Percentiles rank a stretch among this genome's conserved stretches.
These are phyloP conservation scores for Lactifluus volemus DNA, from an alignment of 768 basidiomycete genomes.

Conservation along the genomic window DNA sequence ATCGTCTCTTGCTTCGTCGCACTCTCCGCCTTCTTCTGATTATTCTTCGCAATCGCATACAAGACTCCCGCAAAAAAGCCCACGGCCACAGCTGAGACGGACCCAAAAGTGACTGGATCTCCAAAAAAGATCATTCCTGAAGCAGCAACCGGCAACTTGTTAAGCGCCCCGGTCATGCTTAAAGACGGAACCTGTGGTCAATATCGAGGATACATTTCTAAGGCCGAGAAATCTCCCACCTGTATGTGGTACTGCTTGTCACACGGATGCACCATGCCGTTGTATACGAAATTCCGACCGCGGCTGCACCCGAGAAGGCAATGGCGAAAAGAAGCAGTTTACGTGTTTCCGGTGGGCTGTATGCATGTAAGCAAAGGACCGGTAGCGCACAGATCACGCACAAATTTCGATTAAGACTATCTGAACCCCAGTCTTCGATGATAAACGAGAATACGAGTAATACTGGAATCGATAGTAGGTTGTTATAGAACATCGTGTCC, in stretches of 20 bases:
- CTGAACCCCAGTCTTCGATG: slow-evolving; percentile 82
- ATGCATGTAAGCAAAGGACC: neutral
- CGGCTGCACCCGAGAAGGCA: slow-evolving; percentile 93
- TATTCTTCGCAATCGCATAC: slow-evolving; percentile 92
- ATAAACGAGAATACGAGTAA: slow-evolving; percentile 73
- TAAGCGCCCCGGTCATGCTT: slow-evolving; percentile 95
- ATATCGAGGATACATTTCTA: neutral
- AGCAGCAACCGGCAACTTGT: slow-evolving; percentile 96
- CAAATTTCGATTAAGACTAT: slow-evolving; percentile 80
- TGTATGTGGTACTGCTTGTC: slow-evolving; percentile 98
- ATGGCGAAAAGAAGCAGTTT: slow-evolving; percentile 77
- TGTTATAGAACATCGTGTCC: slow-evolving; percentile 99
- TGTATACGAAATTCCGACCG: slow-evolving; percentile 95
- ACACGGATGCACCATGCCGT: slow-evolving; percentile 98
- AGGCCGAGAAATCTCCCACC: slow-evolving; percentile 35
- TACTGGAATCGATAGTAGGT: slow-evolving; percentile 89
- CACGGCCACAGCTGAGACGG: slow-evolving; percentile 75
- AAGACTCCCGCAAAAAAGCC: slow-evolving; percentile 90
- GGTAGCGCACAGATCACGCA: slow-evolving; percentile 34
- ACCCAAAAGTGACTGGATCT: slow-evolving; percentile 79
- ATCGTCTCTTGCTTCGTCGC: slow-evolving; percentile 42
- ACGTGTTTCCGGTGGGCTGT: slow-evolving; percentile 76
- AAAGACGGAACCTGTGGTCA: neutral
- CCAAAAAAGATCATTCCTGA: slow-evolving; percentile 99
- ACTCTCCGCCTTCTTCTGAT: slow-evolving; percentile 72